A percentile compares a stretch with the other conserved stretches of the same genome.
These are phyloP conservation scores for Colletotrichum trifolii DNA, from an alignment of 2,329 filamentous ascomycete species.

Conservation along the genomic window DNA sequence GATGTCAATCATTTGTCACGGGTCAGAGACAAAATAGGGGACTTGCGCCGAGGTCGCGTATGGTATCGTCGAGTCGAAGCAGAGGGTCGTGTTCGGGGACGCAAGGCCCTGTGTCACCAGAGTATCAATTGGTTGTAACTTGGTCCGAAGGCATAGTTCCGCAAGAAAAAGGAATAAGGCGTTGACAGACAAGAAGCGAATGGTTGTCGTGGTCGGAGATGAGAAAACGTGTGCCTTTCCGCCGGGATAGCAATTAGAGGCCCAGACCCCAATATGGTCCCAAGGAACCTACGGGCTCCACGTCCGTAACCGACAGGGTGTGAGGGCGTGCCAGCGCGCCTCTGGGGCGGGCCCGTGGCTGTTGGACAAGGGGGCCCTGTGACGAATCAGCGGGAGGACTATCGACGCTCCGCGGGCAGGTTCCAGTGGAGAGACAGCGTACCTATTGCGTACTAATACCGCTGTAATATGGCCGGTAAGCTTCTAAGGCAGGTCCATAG, in stretches of 20 bases:
- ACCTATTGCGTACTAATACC: not conserved
- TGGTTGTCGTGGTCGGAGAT: slow-evolving; percentile 27
- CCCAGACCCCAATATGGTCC: slow-evolving; percentile 21
- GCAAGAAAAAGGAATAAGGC: not conserved
- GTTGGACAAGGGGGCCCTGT: slow-evolving; percentile 27
- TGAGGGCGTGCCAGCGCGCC: slow-evolving; percentile 27
- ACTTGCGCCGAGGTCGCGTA: slow-evolving; percentile 29
- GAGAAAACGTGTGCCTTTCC: slow-evolving; percentile 35
- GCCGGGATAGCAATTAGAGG: slow-evolving; percentile 31
- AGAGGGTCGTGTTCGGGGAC: slow-evolving; percentile 16
- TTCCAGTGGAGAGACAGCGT: slow-evolving; percentile 9
- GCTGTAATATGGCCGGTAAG: slow-evolving; percentile 2
- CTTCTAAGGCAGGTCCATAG: too few relatives aligned
- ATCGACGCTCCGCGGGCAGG: slow-evolving; percentile 27
- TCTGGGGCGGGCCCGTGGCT: slow-evolving; percentile 28
- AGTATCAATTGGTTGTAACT: slow-evolving; percentile 27
- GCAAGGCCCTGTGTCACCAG: slow-evolving; percentile 23
- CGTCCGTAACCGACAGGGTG: too few relatives aligned
- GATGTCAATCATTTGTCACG: slow-evolving; percentile 34
- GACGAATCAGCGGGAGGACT: slow-evolving; percentile 23
- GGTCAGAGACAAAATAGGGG: slow-evolving; percentile 25
- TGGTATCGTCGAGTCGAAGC: slow-evolving; percentile 22
- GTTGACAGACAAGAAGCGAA: slow-evolving; percentile 8
- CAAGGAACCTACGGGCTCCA: slow-evolving; percentile 2
- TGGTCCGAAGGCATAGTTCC: slow-evolving; percentile 32